A percentile compares a stretch with the other conserved stretches of the same genome.
These are phyloP conservation scores for Citrus cavaleriei DNA, from an alignment of 345 rosid species.

Conservation along the genomic window DNA sequence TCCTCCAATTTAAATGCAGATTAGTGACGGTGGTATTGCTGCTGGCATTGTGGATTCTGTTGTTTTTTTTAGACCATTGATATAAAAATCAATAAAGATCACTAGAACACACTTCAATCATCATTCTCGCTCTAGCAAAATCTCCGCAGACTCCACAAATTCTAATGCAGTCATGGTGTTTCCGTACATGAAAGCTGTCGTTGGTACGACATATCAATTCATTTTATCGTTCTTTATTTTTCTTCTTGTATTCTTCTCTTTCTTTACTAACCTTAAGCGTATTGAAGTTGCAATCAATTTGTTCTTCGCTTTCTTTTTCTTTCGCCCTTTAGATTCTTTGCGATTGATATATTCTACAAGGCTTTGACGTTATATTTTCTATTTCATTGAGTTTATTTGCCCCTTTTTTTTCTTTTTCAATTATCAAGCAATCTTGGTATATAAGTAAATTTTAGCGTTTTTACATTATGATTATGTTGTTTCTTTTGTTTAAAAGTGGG, in stretches of 20 bases:
- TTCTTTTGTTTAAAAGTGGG: not conserved
- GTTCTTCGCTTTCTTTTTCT: not conserved
- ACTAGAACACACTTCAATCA: not conserved
- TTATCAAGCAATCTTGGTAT: not conserved
- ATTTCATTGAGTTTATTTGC: not conserved
- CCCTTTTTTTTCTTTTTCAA: not conserved
- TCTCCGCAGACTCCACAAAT: constrained; percentile 6
- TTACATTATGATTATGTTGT: not conserved
- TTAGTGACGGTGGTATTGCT: no score
- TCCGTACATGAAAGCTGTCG: constrained; percentile 90
- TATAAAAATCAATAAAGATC: no score
- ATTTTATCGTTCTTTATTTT: not conserved
- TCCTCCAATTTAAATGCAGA: no score
- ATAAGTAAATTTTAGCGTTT: constrained; percentile 11
- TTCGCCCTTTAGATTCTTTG: not conserved
- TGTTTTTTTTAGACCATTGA: no score
- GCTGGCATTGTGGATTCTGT: no score
- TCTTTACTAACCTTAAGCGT: not conserved
- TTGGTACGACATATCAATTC: constrained; percentile 38
- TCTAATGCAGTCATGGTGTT: constrained; percentile 54
- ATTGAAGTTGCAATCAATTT: not conserved
- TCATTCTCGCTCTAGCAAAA: not conserved
- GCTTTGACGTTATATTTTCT: not conserved
- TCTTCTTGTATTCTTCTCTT: not conserved
- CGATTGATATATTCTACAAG: not conserved